phyloP scores from a whole-genome alignment of 2,329 filamentous ascomycete species.

The Ceratocystis albifundus region DNA sequence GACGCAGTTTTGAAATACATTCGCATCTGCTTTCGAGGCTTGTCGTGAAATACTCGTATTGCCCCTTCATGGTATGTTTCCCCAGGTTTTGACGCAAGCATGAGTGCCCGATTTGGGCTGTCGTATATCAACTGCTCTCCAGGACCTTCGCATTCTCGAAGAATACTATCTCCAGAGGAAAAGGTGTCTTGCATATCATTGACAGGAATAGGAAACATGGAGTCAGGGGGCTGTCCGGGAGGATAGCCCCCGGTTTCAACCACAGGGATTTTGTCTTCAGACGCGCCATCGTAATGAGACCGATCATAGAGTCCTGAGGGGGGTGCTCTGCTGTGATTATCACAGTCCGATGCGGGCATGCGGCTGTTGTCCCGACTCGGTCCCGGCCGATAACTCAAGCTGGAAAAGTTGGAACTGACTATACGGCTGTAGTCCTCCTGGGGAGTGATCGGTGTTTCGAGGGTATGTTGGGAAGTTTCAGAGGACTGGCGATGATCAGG shows the following conservation, averaged over 20 bases:
- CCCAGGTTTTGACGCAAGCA: neutral
- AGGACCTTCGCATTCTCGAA: neutral
- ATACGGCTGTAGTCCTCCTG: neutral
- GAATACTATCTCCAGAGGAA: neutral
- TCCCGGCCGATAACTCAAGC: neutral
- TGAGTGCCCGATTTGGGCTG: neutral
- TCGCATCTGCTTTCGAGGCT: slow-evolving; percentile 1
- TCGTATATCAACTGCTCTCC: slow-evolving; percentile 17
- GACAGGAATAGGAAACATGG: slow-evolving; percentile 1
- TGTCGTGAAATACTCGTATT: slow-evolving; percentile 8
- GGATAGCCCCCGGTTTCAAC: neutral
- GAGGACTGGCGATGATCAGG: neutral
- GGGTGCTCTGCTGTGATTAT: too few relatives aligned
- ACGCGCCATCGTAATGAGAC: rapidly evolving
- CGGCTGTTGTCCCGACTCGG: too few relatives aligned
- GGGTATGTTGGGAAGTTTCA: neutral
- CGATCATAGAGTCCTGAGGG: too few relatives aligned
- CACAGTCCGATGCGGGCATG: neutral
- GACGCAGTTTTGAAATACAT: neutral
- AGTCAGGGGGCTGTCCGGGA: neutral
- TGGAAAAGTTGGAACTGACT: neutral
- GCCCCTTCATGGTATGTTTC: neutral
- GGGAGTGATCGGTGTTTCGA: too few relatives aligned
- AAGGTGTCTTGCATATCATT: neutral
- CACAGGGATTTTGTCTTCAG: neutral